Evolutionary conservation across 1,284 basidiomycete genomes (phyloP).

Genomic region (Marasmius tenuissimus): DNA sequence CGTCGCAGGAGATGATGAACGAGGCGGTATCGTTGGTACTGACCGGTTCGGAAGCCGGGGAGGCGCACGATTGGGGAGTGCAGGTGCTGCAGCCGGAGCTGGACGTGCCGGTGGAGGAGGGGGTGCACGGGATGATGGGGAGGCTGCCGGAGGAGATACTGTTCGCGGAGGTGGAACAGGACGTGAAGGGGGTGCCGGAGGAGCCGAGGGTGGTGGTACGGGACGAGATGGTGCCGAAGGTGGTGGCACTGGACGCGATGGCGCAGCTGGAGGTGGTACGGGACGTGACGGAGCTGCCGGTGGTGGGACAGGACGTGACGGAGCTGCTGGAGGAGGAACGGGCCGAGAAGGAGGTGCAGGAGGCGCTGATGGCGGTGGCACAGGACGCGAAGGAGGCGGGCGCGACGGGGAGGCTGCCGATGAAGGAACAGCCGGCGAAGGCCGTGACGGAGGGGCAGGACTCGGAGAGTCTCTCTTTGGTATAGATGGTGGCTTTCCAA

Average conservation of each 20-base stretch:
- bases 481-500: slow-evolving; percentile 69
- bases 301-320: neutral
- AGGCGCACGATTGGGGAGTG: slow-evolving; percentile 21
- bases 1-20: slow-evolving; percentile 20
- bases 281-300: slow-evolving; percentile 15
- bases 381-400: slow-evolving; percentile 25
- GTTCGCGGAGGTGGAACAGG: slow-evolving; percentile 14
- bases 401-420: neutral
- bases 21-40: slow-evolving; percentile 16
- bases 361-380: neutral
- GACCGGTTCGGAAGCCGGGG: slow-evolving; percentile 32
- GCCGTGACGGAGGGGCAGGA: slow-evolving; percentile 23
- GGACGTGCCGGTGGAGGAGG: slow-evolving; percentile 1
- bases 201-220: slow-evolving; percentile 10
- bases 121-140: no score
- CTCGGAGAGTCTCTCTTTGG: slow-evolving; percentile 49
- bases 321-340: slow-evolving; percentile 1
- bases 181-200: slow-evolving; percentile 23
- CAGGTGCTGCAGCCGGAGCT: slow-evolving; percentile 5
- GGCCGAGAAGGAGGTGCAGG: neutral
- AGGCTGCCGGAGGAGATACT: no score
- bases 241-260: slow-evolving; percentile 19
- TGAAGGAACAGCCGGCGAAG: slow-evolving; percentile 13
- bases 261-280: neutral
- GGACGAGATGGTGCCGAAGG: slow-evolving; percentile 19